Evolutionary conservation across 2,329 filamentous ascomycete species (phyloP).

Genomic region (Calonectria leucothoes): DNA sequence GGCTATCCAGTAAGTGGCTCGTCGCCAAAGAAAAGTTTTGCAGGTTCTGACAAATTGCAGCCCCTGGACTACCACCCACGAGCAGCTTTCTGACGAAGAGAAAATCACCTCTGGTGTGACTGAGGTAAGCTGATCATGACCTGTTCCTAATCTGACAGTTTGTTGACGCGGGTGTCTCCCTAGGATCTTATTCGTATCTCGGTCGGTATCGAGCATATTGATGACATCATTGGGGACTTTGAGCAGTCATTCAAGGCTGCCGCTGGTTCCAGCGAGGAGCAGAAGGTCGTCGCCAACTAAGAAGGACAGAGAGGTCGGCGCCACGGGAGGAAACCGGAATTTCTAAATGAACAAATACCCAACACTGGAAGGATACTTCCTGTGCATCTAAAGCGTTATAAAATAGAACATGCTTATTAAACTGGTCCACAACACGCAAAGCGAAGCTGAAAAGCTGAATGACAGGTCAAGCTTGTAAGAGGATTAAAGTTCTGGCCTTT

Average conservation of each 20-base stretch:
- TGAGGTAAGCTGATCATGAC: constrained; percentile 60
- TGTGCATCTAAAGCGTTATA: constrained; percentile 19
- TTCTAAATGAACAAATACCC: constrained; percentile 21
- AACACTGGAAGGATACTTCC: neutral
- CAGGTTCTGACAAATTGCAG: constrained; percentile 33
- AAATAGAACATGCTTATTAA: neutral
- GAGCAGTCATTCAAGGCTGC: constrained; percentile 85
- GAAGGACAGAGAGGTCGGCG: neutral
- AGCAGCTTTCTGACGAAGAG: constrained; percentile 89
- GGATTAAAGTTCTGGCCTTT: neutral
- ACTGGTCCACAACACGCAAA: neutral
- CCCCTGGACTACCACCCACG: constrained; percentile 94
- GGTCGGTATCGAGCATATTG: constrained; percentile 95
- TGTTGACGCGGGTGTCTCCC: neutral
- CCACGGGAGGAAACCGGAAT: neutral
- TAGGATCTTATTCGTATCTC: constrained; percentile 94
- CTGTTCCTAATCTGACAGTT: neutral
- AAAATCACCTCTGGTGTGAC: constrained; percentile 84
- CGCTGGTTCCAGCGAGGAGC: constrained; percentile 52
- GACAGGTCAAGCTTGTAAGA: neutral
- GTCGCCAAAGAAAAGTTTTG: neutral
- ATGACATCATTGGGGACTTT: constrained; percentile 97
- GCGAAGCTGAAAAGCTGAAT: neutral
- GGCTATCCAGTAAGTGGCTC: constrained; percentile 75
- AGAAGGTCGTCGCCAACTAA: constrained; percentile 34